Percentiles rank a stretch among this genome's conserved stretches.
Evolutionary conservation across 169 alveolate species (phyloP).

Genomic region (Cryptosporidium viatorum): DNA sequence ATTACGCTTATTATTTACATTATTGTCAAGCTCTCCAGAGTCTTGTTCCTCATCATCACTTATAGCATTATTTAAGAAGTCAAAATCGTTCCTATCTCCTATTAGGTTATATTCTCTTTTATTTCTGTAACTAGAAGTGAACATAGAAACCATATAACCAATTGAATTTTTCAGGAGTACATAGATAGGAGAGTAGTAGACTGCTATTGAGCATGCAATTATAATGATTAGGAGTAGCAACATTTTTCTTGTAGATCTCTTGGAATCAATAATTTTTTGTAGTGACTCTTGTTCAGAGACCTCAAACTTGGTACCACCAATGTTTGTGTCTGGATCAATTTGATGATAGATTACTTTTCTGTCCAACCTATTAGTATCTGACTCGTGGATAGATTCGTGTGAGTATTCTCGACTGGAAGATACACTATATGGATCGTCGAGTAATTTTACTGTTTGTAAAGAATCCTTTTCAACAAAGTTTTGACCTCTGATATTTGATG

Average conservation of each 20-base stretch:
- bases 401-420: not conserved
- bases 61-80: conserved; percentile 21
- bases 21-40: not conserved
- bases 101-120: conserved; percentile 37
- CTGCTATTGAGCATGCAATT: not conserved
- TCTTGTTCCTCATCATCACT: conserved; percentile 64
- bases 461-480: not conserved
- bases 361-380: not conserved
- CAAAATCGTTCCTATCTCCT: conserved; percentile 58
- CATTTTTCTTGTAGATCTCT: not conserved
- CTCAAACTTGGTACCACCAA: not conserved
- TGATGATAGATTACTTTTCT: not conserved
- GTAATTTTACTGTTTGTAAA: not conserved
- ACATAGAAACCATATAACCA: not conserved
- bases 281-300: not conserved
- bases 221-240: too few relatives aligned
- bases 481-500: not conserved
- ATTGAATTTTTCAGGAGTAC: not conserved
- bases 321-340: not conserved
- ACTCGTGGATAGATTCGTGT: not conserved
- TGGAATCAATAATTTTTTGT: not conserved
- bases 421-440: not conserved
- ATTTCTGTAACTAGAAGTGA: not conserved
- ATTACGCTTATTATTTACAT: not conserved
- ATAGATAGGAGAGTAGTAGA: not conserved